These are phyloP conservation scores for Arabidopsis hybrid DNA, from an alignment of 441 rosid genomes.

Conservation along the genomic window DNA sequence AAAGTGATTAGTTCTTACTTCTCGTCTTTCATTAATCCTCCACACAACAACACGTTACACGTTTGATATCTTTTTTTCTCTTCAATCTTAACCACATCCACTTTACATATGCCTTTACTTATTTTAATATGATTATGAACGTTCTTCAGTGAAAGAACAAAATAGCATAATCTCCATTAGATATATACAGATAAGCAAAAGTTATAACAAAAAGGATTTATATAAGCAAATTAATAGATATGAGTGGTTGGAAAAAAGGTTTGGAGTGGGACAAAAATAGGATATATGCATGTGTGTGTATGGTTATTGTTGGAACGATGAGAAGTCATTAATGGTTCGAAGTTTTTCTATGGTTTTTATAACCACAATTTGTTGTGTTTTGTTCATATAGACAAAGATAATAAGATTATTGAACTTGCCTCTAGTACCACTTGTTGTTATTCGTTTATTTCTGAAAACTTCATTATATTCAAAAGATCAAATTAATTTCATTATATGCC, in stretches of 20 bases:
- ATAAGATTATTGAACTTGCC: neutral
- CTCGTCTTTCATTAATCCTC: neutral
- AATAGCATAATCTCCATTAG: neutral
- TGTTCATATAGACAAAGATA: neutral
- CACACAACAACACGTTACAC: conserved; percentile 1
- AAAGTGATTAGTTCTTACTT: conserved; percentile 8
- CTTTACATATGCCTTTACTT: neutral
- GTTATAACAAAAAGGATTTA: neutral
- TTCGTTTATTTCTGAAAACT: neutral
- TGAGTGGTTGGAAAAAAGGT: neutral
- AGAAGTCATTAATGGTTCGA: neutral
- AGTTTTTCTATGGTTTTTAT: neutral
- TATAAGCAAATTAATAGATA: neutral
- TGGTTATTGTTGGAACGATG: neutral
- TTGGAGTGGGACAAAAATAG: neutral
- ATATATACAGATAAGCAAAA: neutral
- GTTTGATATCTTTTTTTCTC: neutral
- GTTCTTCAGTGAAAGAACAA: neutral
- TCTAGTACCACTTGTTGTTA: neutral
- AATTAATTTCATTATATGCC: neutral
- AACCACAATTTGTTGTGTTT: neutral
- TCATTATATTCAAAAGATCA: too few relatives aligned
- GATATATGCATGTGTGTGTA: neutral
- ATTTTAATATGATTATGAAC: neutral
- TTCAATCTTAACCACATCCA: neutral